These are phyloP conservation scores for Termitomyces sp. DNA, from an alignment of 768 basidiomycete genomes.

Conservation along the genomic window DNA sequence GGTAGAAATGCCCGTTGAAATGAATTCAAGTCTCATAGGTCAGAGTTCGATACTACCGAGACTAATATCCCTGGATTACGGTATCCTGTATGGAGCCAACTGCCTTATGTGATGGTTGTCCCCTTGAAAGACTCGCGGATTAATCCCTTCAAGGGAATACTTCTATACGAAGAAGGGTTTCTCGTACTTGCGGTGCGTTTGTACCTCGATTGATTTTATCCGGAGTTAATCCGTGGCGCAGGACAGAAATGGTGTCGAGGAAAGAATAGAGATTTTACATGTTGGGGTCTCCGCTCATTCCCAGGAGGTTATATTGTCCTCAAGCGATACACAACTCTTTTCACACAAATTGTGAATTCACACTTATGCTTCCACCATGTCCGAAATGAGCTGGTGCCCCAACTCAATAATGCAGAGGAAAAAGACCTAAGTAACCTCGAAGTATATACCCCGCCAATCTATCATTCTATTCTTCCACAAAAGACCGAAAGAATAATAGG, in stretches of 20 bases:
- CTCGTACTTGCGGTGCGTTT: conserved; percentile 29
- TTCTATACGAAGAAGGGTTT: conserved; percentile 39
- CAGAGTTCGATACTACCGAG: background rate
- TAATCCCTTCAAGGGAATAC: conserved; percentile 25
- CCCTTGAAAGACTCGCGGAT: background rate
- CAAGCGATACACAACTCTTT: background rate
- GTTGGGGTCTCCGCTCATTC: background rate
- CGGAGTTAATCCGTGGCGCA: background rate
- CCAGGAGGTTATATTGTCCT: background rate
- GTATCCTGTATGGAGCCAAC: conserved; percentile 19
- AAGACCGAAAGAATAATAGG: too few relatives aligned
- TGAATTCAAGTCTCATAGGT: background rate
- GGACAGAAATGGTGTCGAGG: background rate
- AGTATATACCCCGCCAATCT: too few relatives aligned
- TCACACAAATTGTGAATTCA: background rate
- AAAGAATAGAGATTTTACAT: conserved; percentile 3
- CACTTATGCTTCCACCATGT: background rate
- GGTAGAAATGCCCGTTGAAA: background rate
- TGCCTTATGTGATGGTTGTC: conserved; percentile 24
- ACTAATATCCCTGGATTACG: conserved; percentile 16
- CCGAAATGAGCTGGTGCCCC: background rate
- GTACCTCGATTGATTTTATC: background rate
- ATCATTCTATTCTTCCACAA: too few relatives aligned
- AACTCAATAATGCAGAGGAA: too few relatives aligned
- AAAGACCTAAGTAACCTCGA: too few relatives aligned